phyloP scores from a whole-genome alignment of 1,139 yeast species.

The Blastobotrys indianensis region DNA sequence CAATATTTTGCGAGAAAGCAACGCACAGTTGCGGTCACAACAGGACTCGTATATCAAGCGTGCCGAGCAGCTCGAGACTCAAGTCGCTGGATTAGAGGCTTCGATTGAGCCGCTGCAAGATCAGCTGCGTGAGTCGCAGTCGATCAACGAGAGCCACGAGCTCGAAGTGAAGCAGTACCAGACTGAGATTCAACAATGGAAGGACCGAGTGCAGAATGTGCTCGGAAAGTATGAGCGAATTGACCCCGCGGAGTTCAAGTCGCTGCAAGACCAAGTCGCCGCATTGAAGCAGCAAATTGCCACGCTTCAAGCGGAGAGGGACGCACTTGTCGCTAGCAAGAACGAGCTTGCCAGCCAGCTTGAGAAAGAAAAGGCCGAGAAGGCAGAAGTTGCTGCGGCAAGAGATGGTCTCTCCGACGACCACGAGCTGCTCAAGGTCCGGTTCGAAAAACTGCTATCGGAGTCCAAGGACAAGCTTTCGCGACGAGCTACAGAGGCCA shows the following conservation, averaged over 20 bases:
- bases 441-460: conserved; percentile 24
- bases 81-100: conserved; percentile 32
- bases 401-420: background rate
- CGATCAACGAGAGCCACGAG: conserved; percentile 40
- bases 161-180: conserved; percentile 36
- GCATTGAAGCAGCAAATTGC: conserved; percentile 18
- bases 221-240: conserved; percentile 43
- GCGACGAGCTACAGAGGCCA: conserved; percentile 23
- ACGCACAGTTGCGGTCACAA: conserved; percentile 59
- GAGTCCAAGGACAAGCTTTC: conserved; percentile 31
- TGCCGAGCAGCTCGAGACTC: conserved; percentile 33
- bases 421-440: conserved; percentile 13
- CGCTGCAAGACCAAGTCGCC: conserved; percentile 35
- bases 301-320: conserved; percentile 9
- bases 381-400: conserved; percentile 1
- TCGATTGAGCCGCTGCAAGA: conserved; percentile 35
- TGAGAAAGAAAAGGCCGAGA: conserved; percentile 9
- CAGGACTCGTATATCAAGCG: conserved; percentile 31
- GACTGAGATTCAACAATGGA: conserved; percentile 49
- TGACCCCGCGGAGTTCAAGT: conserved; percentile 43
- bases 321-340: conserved; percentile 1
- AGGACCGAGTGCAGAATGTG: conserved; percentile 44
- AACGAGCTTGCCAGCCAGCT: background rate
- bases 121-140: conserved; percentile 34
- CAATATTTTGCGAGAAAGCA: conserved; percentile 68